Base-by-base conservation (phyloP, 306 rosid genomes). In the Comarum palustre region DNA sequence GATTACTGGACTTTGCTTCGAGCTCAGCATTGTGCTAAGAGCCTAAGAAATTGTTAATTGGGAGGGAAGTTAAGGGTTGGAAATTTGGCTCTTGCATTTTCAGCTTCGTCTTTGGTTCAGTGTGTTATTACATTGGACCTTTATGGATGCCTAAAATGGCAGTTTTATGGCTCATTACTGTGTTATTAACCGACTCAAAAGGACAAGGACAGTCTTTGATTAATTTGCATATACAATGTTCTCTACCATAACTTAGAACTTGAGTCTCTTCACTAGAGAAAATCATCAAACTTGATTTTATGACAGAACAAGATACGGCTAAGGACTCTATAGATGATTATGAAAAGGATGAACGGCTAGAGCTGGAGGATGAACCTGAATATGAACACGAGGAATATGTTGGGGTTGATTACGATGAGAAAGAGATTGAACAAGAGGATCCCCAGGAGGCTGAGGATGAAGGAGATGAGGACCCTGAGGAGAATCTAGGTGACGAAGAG, bases 311-410 rank as follows among this genome's bases (percentile, higher is more conserved):
- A 72, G 98, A 89, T 48, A 96, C 85, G 77, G 87, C 85, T 82
- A 95, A 87, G 77, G 96, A 91, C 58, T 78, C 88, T 5, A 83
- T 89, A 27, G 97, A 88, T 60, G 97, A 90, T 52, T 90, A 84
- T 84, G 99, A 85, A 74, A 95, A 72, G 79, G 96, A 86, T 78
- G 99, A 95, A 68, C 87, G 92, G 68, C 86, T 95, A 64, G 97
- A 95, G 73, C 87, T 95, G 77, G 99, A 95, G 79, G 97, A 91
- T 71, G 97, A 95, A n/a, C 96, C 93, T 19, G 97, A 95, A 76
- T 94, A 87, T 72, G 99, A 94, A 83, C 80, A 86, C 13, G 97
- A 94, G 61, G 96, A 94, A 78, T 84, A 87, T 84, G 88, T 86
- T 60, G 98, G 86, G 24, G 90, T 90, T 89, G 99, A 94, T 80